These are phyloP conservation scores for Acer campestre DNA, from an alignment of 345 rosid genomes.

Conservation along the genomic window DNA sequence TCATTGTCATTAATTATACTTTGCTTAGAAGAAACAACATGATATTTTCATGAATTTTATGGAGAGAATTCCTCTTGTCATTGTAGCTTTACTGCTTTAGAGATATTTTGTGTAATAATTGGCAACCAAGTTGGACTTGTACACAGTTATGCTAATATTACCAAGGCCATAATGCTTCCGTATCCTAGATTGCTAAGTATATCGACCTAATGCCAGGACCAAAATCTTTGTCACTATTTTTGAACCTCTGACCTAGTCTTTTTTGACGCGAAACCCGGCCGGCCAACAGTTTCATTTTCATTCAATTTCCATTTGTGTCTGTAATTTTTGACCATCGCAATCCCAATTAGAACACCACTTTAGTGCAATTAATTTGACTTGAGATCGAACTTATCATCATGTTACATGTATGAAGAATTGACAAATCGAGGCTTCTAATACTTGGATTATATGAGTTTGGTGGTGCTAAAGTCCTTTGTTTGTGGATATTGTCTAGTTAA, in stretches of 20 bases:
- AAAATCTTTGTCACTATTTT: background rate
- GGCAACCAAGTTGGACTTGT: conserved; percentile 3
- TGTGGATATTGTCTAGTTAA: background rate
- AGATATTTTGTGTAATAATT: background rate
- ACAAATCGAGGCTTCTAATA: background rate
- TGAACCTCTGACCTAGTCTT: background rate
- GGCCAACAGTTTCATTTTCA: conserved; percentile 1
- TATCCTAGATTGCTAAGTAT: conserved; percentile 10
- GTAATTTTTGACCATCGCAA: background rate
- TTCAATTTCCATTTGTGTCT: background rate
- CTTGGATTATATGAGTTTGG: background rate
- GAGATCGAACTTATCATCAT: no score
- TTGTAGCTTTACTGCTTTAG: no score
- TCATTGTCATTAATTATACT: conserved; percentile 1
- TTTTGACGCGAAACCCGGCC: conserved; percentile 8
- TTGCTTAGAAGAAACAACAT: conserved; percentile 19
- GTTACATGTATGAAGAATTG: background rate
- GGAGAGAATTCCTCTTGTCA: background rate
- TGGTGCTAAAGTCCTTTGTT: background rate
- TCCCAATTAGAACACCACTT: background rate
- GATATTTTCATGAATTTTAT: background rate
- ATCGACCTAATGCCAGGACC: background rate
- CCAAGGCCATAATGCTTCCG: conserved; percentile 15
- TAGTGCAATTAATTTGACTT: background rate
- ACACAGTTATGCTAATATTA: background rate